Conservation (phyloP, 495 filamentous ascomycete species). For the Talaromyces wortmannii region DNA sequence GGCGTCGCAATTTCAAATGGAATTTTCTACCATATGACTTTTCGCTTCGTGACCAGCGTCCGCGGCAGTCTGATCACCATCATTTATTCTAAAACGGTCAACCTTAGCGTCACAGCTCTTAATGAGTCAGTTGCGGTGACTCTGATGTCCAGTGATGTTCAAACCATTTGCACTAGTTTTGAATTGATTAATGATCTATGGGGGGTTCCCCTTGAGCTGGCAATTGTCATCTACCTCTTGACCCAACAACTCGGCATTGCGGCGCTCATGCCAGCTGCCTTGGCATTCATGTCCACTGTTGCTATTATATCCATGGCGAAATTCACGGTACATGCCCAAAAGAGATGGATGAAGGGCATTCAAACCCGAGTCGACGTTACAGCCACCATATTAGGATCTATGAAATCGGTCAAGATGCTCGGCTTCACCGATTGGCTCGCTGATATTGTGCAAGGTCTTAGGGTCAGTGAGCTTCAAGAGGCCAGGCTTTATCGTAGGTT, state of each 20-base stretch:
- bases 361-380: slow-evolving; percentile 48
- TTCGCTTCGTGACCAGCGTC: slow-evolving; percentile 51
- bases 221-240: slow-evolving; percentile 44
- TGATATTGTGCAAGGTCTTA: slow-evolving; percentile 38
- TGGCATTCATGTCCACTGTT: slow-evolving; percentile 13
- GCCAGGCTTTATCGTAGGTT: slow-evolving; percentile 50
- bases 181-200: slow-evolving; percentile 39
- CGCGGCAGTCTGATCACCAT: slow-evolving; percentile 51
- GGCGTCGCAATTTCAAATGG: slow-evolving; percentile 45
- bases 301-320: slow-evolving; percentile 1
- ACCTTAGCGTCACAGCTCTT: slow-evolving; percentile 21
- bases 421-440: slow-evolving; percentile 31
- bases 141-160: slow-evolving; percentile 51
- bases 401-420: slow-evolving; percentile 53
- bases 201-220: slow-evolving; percentile 46
- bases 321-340: slow-evolving; percentile 8
- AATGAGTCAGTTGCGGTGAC: slow-evolving; percentile 39
- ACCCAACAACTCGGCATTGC: slow-evolving; percentile 39
- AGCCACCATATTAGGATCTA: slow-evolving; percentile 43
- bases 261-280: slow-evolving; percentile 35
- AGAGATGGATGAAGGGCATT: slow-evolving; percentile 48
- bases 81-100: slow-evolving; percentile 44
- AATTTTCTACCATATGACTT: slow-evolving; percentile 45
- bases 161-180: slow-evolving; percentile 35
- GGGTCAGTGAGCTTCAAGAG: slow-evolving; percentile 49